These are phyloP conservation scores for Fusarium redolens DNA, from an alignment of 2,329 filamentous ascomycete species.

Conservation along the genomic window DNA sequence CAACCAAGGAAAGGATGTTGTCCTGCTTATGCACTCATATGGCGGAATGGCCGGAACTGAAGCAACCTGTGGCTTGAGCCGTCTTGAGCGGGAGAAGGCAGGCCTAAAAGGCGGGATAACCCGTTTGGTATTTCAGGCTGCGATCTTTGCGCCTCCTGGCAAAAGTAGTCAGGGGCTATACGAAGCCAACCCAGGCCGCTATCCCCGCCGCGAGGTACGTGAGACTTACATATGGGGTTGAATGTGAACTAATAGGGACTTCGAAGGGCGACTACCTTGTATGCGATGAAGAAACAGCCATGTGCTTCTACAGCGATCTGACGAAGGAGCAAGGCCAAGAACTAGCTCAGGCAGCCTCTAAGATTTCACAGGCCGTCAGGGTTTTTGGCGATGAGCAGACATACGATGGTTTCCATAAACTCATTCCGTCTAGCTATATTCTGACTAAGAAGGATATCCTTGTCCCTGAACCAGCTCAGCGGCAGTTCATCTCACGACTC, in stretches of 20 bases:
- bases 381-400: slow-evolving; percentile 10
- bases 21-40: slow-evolving; percentile 23
- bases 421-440: slow-evolving; percentile 1
- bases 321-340: neutral
- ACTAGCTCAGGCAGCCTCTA: neutral
- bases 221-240: accelerated
- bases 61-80: neutral
- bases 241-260: accelerated
- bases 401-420: slow-evolving; percentile 5
- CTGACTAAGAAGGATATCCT: neutral
- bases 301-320: slow-evolving; percentile 21
- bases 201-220: neutral
- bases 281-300: slow-evolving; percentile 13
- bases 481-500: neutral
- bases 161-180: slow-evolving; percentile 1
- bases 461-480: neutral
- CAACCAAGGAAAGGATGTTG: neutral
- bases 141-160: slow-evolving; percentile 8
- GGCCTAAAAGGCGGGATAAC: neutral
- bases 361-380: neutral
- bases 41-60: slow-evolving; percentile 17
- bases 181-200: neutral
- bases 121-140: slow-evolving; percentile 1
- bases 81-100: neutral
- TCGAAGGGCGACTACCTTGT: neutral